These are phyloP conservation scores for Dryas integrifolia DNA, from an alignment of 331 rosid genomes.

Conservation along the genomic window DNA sequence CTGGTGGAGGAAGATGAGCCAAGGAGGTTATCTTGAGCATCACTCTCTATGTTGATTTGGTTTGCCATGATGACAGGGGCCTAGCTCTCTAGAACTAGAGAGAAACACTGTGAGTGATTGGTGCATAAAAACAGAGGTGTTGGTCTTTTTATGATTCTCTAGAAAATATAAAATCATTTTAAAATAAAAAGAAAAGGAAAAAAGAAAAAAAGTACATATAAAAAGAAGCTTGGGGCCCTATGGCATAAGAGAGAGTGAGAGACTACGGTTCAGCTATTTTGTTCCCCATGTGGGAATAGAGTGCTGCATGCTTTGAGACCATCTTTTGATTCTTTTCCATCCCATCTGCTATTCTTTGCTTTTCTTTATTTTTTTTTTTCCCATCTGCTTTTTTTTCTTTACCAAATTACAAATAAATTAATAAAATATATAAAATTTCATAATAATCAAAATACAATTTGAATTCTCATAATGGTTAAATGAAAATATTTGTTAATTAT, in stretches of 20 bases:
- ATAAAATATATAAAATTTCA: no score
- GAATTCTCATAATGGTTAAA: no score
- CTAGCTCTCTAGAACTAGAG: conserved; percentile 30
- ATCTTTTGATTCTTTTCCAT: background rate
- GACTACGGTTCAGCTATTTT: conserved; percentile 51
- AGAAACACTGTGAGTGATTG: conserved; percentile 38
- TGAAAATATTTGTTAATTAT: no score
- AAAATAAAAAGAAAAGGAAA: conserved; percentile 26
- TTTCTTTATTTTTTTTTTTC: conserved; percentile 9
- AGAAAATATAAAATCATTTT: conserved; percentile 21
- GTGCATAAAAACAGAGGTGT: conserved; percentile 33
- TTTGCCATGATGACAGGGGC: conserved; percentile 20
- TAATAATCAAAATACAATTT: no score
- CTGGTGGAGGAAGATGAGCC: conserved; percentile 24
- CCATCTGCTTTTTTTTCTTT: conserved; percentile 21
- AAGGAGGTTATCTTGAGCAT: conserved; percentile 41
- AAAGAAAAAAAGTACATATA: conserved; percentile 36
- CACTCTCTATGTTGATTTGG: conserved; percentile 59
- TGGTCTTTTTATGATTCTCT: conserved; percentile 47
- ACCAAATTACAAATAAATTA: no score
- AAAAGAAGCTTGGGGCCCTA: conserved; percentile 44
- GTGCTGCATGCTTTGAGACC: conserved; percentile 26
- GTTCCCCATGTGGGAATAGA: conserved; percentile 59
- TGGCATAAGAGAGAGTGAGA: conserved; percentile 24
- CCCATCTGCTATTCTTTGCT: background rate